Percentiles rank a stretch among this genome's conserved stretches.
Evolutionary conservation across 2,329 filamentous ascomycete species (phyloP).

Genomic region (Xylariaceae sp.): DNA sequence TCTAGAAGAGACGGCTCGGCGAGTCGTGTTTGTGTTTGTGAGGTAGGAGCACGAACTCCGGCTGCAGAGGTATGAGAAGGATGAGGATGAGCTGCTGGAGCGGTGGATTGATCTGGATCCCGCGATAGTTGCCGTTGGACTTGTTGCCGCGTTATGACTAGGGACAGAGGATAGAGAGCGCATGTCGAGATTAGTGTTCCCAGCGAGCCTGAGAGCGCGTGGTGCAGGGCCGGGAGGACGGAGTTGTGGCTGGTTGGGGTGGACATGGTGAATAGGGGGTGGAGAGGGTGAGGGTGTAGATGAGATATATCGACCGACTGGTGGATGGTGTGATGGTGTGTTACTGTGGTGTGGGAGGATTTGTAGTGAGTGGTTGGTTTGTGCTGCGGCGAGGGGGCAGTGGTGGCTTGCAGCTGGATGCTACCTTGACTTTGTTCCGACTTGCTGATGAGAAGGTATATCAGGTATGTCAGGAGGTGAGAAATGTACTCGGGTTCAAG

Average conservation of each 20-base stretch:
- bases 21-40: slow-evolving; percentile 1
- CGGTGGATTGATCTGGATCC: slow-evolving; percentile 12
- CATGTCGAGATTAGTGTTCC: slow-evolving; percentile 78
- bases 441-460: too few relatives aligned
- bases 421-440: too few relatives aligned
- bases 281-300: slow-evolving; percentile 4
- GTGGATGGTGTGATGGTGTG: neutral
- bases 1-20: slow-evolving; percentile 1
- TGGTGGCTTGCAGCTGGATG: too few relatives aligned
- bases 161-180: slow-evolving; percentile 73
- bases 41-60: slow-evolving; percentile 13
- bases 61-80: neutral
- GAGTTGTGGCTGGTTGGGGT: slow-evolving; percentile 16
- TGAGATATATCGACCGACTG: too few relatives aligned
- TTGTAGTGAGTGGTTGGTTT: too few relatives aligned
- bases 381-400: too few relatives aligned
- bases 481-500: too few relatives aligned
- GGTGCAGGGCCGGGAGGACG: slow-evolving; percentile 69
- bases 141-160: slow-evolving; percentile 78
- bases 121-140: slow-evolving; percentile 61
- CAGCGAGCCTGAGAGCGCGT: slow-evolving; percentile 74
- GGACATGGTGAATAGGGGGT: slow-evolving; percentile 18
- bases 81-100: neutral
- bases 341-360: too few relatives aligned
- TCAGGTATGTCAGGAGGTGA: too few relatives aligned